Conservation (phyloP, 164 flowering plant species). For the Piper betle region DNA sequence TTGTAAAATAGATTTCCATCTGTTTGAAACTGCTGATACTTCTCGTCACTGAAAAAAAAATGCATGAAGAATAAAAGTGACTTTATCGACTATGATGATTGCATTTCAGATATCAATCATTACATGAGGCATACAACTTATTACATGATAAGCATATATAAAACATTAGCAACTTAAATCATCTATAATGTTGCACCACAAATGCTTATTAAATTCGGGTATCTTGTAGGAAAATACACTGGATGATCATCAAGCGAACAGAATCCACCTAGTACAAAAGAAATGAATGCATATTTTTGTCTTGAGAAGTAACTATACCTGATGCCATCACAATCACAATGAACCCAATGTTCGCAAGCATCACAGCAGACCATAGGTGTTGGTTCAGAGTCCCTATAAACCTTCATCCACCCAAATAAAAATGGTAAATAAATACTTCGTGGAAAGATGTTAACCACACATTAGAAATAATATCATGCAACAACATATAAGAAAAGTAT, state of each 20-base stretch:
- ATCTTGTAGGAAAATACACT: neutral
- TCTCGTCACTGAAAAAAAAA: slow-evolving; percentile 68
- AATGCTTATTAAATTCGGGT: too few species aligned
- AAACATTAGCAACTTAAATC: too few species aligned
- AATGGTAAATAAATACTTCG: neutral
- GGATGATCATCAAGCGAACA: neutral
- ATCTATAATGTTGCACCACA: too few species aligned
- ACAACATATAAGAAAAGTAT: too few species aligned
- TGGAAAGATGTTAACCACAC: neutral
- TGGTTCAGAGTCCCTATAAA: slow-evolving; percentile 95
- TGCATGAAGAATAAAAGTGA: neutral
- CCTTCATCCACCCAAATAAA: slow-evolving; percentile 37
- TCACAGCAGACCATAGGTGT: slow-evolving; percentile 99
- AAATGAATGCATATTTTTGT: neutral
- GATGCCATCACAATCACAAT: slow-evolving; percentile 90
- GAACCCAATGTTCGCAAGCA: slow-evolving; percentile 96
- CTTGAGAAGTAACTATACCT: slow-evolving; percentile 33
- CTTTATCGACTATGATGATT: neutral
- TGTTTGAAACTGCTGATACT: slow-evolving; percentile 79
- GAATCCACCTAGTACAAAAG: too few species aligned
- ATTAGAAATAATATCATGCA: too few species aligned
- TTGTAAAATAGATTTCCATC: slow-evolving; percentile 76
- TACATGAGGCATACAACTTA: too few species aligned
- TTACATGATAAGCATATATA: too few species aligned
- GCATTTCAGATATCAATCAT: neutral